These are phyloP conservation scores for Jasminum sambac DNA, from an alignment of 257 asterid genomes.

Conservation along the genomic window DNA sequence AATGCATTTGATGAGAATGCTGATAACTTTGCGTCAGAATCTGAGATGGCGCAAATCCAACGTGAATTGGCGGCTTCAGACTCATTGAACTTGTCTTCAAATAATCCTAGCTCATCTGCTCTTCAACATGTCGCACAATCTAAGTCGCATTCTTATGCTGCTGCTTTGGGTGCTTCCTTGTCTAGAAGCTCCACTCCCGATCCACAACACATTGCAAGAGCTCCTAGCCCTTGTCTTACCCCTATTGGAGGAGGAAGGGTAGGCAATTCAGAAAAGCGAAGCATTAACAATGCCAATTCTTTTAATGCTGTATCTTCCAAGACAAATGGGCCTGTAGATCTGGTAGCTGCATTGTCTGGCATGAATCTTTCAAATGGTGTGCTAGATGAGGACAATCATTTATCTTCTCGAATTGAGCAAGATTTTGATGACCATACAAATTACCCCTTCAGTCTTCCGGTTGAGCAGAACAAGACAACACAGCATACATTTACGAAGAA, in stretches of 20 bases:
- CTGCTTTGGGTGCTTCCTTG: slow-evolving; percentile 82
- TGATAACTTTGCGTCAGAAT: slow-evolving; percentile 47
- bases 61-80: slow-evolving; percentile 52
- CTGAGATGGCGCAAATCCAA: slow-evolving; percentile 62
- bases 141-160: slow-evolving; percentile 85
- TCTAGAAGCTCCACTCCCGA: slow-evolving; percentile 98
- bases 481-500: slow-evolving; percentile 51
- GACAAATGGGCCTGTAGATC: slow-evolving; percentile 56
- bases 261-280: slow-evolving; percentile 65
- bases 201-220: slow-evolving; percentile 75
- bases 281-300: slow-evolving; percentile 49
- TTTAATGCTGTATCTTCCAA: slow-evolving; percentile 59
- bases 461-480: slow-evolving; percentile 53
- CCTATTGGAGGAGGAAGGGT: slow-evolving; percentile 87
- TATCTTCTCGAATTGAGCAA: slow-evolving; percentile 44
- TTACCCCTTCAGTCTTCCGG: slow-evolving; percentile 58
- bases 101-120: slow-evolving; percentile 49
- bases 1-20: slow-evolving; percentile 68
- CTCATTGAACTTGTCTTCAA: slow-evolving; percentile 43
- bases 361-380: slow-evolving; percentile 72
- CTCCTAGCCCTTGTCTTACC: slow-evolving; percentile 87
- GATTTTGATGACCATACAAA: slow-evolving; percentile 46
- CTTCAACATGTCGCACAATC: slow-evolving; percentile 53
- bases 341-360: slow-evolving; percentile 81
- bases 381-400: slow-evolving; percentile 43